phyloP scores from a whole-genome alignment of 257 asterid species.

The Fraxinus pennsylvanica region DNA sequence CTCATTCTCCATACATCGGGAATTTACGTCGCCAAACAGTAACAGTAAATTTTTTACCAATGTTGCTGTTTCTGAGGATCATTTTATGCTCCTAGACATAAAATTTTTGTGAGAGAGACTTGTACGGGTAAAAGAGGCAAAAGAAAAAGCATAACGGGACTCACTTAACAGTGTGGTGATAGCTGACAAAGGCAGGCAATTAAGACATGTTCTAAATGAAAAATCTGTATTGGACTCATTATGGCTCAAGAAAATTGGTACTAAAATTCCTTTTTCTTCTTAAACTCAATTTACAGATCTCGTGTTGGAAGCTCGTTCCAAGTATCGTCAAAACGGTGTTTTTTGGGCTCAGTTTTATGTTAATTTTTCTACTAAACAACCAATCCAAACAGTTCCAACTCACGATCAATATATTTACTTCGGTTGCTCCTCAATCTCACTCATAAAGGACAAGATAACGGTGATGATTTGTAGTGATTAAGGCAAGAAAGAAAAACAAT shows the following conservation, averaged over 20 bases:
- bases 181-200: conserved; percentile 4
- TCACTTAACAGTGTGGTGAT: conserved; percentile 6
- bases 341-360: too few relatives aligned
- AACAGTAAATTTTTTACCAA: background rate
- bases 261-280: background rate
- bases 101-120: conserved; percentile 23
- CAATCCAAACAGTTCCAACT: too few relatives aligned
- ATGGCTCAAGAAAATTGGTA: background rate
- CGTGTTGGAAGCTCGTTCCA: background rate
- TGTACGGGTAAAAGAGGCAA: conserved; percentile 27
- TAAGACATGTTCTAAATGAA: conserved; percentile 31
- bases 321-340: too few relatives aligned
- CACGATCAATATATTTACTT: too few relatives aligned
- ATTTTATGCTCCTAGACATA: conserved; percentile 13
- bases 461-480: too few relatives aligned
- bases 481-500: too few relatives aligned
- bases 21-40: conserved; percentile 1
- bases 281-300: background rate
- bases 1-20: conserved; percentile 37
- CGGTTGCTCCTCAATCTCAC: too few relatives aligned
- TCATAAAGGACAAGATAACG: too few relatives aligned
- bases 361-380: too few relatives aligned
- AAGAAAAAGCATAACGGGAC: background rate
- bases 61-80: conserved; percentile 9
- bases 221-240: background rate